Evolutionary conservation across 2,329 filamentous ascomycete species (phyloP).

Genomic region (Fusarium chuoi): DNA sequence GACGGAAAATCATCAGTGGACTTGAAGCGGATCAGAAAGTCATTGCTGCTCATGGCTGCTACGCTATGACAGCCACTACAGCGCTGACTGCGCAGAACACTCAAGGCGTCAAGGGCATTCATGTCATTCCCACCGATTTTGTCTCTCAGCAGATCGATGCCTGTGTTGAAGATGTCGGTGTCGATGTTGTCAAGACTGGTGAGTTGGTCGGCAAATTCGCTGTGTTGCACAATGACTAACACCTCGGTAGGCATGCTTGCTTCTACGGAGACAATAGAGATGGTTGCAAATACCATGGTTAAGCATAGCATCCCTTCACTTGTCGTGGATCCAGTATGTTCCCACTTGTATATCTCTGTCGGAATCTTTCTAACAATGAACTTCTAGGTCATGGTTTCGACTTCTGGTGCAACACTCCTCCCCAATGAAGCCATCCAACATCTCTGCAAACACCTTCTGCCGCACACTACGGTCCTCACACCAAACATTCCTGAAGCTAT

Average conservation of each 20-base stretch:
- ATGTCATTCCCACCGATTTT: constrained; percentile 81
- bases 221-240: background rate
- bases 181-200: constrained; percentile 95
- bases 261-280: constrained; percentile 51
- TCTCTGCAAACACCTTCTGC: constrained; percentile 70
- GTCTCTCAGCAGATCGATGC: constrained; percentile 87
- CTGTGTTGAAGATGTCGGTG: constrained; percentile 83
- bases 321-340: constrained; percentile 54
- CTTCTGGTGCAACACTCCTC: constrained; percentile 77
- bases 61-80: constrained; percentile 95
- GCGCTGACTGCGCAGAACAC: constrained; percentile 98
- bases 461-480: constrained; percentile 74
- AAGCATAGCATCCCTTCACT: constrained; percentile 47
- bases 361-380: background rate
- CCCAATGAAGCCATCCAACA: constrained; percentile 71
- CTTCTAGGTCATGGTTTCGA: constrained; percentile 87
- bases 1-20: constrained; percentile 65
- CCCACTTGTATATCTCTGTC: background rate
- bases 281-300: constrained; percentile 46
- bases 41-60: constrained; percentile 89
- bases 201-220: constrained; percentile 39
- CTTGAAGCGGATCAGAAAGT: constrained; percentile 97
- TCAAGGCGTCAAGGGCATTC: constrained; percentile 81
- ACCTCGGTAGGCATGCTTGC: constrained; percentile 52
- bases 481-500: constrained; percentile 82